A percentile compares a stretch with the other conserved stretches of the same genome.
These are phyloP conservation scores for Boletus patriciae DNA, from an alignment of 768 basidiomycete species.

Conservation along the genomic window DNA sequence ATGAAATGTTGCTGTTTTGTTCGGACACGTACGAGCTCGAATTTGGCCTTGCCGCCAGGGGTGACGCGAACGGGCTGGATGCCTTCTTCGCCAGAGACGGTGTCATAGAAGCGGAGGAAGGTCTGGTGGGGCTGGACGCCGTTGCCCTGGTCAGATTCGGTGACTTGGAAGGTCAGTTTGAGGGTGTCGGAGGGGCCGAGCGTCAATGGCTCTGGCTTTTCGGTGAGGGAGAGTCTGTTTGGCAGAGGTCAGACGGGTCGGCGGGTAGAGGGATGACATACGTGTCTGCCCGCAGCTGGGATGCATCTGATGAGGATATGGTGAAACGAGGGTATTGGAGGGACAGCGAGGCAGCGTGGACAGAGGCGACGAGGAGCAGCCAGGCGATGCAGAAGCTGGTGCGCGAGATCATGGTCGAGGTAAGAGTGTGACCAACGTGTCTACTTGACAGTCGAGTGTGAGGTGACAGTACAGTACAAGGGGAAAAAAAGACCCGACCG, in stretches of 20 bases:
- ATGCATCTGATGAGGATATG: constrained; percentile 56
- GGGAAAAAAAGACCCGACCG: constrained; percentile 47
- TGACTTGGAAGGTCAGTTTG: constrained; percentile 77
- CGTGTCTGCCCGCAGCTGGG: constrained; percentile 64
- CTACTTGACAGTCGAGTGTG: too few relatives aligned
- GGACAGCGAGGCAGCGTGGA: constrained; percentile 56
- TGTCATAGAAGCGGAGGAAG: constrained; percentile 86
- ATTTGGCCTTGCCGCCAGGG: constrained; percentile 78
- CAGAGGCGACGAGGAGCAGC: constrained; percentile 49
- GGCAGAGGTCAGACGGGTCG: constrained; percentile 8
- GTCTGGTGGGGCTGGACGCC: constrained; percentile 89
- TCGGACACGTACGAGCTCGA: constrained; percentile 66
- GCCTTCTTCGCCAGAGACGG: constrained; percentile 74
- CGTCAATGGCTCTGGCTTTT: constrained; percentile 51
- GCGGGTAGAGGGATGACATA: constrained; percentile 39
- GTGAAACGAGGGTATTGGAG: constrained; percentile 61
- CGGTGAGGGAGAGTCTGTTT: constrained; percentile 50
- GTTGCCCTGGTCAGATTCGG: constrained; percentile 59
- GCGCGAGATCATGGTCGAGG: constrained; percentile 21
- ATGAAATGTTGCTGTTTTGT: not conserved
- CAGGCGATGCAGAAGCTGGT: constrained; percentile 24
- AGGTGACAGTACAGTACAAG: too few relatives aligned
- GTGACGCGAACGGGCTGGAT: constrained; percentile 81
- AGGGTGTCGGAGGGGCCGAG: constrained; percentile 61
- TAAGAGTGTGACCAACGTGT: constrained; percentile 16